Evolutionary conservation across 768 basidiomycete species (phyloP), one percentile per base, ranked within the genome.

Genomic region (Naganishia friedmannii): DNA sequence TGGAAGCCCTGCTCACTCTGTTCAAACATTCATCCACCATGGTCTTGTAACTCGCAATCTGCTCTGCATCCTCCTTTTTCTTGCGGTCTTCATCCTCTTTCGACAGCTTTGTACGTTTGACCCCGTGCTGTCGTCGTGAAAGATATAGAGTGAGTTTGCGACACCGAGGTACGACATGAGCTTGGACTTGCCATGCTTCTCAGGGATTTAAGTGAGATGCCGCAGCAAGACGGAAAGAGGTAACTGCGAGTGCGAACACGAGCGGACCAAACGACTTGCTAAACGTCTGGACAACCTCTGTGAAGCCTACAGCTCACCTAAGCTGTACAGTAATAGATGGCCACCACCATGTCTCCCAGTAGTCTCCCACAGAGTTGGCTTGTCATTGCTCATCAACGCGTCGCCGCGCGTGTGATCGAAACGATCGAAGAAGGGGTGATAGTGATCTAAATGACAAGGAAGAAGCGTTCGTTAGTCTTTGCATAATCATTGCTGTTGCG

Each of bases 41-140:
- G 17, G 85, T 82, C 15, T 88, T 85, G 81, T 92, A 95, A 65
- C 90, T 87, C 45, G 86, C 83, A 75, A 98, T 87, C 83, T 90
- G 90, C 23, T 87, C 84, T 72, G 83, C 85, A 74, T 96, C 93
- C 73, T 87, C 87, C 70, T 86, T 84, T 75, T 85, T 87, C 80
- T 84, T 87, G 1, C 88, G 89, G 63, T 86, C 88, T n/a, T 86
- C 80, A 39, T 75, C 79, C 56, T 67, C 69, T 37, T 71, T 72
- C 4, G 68, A 74, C 15, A 69, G 56, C 53, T 74, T 71, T 37
- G 69, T 32, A 55, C 76, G 75, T 70, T 81, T 82, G 70, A 83
- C 76, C 32, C 82, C 81, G 76, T 83, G 82, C 83, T 83, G 71
- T 3, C 39, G 10, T 28, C 37, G 32, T 39, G 26, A 37, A 42